Evolutionary conservation across 2,329 filamentous ascomycete genomes (phyloP).

Genomic region (Calonectria ilicicola): DNA sequence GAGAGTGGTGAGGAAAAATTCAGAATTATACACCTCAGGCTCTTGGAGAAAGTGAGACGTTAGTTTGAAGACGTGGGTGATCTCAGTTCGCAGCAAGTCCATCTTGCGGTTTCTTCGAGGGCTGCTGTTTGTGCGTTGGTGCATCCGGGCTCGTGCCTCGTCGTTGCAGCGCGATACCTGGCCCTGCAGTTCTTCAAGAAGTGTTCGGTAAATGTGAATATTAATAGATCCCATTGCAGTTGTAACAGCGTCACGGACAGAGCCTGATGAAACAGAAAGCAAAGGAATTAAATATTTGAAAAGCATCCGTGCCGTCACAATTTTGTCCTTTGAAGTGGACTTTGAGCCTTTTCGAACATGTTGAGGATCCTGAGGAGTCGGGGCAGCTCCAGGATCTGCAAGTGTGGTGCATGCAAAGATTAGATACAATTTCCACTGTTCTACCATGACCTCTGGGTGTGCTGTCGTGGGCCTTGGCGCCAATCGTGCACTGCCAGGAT

Average conservation of each 20-base stretch:
- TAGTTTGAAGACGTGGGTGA: conserved; percentile 95
- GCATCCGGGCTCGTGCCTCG: conserved; percentile 86
- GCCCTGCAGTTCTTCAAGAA: conserved; percentile 90
- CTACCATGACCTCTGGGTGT: conserved; percentile 88
- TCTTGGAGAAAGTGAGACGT: conserved; percentile 90
- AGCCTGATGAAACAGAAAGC: conserved; percentile 81
- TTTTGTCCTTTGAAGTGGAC: conserved; percentile 76
- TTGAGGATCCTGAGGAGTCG: conserved; percentile 67
- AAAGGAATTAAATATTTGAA: conserved; percentile 94
- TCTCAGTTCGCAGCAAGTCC: conserved; percentile 89
- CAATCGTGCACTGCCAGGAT: conserved; percentile 65
- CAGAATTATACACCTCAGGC: conserved; percentile 82
- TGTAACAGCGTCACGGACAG: conserved; percentile 91
- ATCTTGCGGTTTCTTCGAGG: conserved; percentile 85
- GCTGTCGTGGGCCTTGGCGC: conserved; percentile 71
- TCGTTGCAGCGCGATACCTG: conserved; percentile 89
- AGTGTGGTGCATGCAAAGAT: conserved; percentile 97
- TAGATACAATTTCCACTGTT: conserved; percentile 98
- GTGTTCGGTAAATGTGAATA: conserved; percentile 88
- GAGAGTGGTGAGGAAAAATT: conserved; percentile 91
- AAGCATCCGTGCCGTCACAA: conserved; percentile 87
- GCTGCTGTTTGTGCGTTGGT: conserved; percentile 87
- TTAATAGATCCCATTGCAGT: conserved; percentile 95
- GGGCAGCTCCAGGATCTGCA: conserved; percentile 79
- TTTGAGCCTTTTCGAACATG: conserved; percentile 87